phyloP scores from a whole-genome alignment of 208 protist species.

The Angomonas deanei region DNA sequence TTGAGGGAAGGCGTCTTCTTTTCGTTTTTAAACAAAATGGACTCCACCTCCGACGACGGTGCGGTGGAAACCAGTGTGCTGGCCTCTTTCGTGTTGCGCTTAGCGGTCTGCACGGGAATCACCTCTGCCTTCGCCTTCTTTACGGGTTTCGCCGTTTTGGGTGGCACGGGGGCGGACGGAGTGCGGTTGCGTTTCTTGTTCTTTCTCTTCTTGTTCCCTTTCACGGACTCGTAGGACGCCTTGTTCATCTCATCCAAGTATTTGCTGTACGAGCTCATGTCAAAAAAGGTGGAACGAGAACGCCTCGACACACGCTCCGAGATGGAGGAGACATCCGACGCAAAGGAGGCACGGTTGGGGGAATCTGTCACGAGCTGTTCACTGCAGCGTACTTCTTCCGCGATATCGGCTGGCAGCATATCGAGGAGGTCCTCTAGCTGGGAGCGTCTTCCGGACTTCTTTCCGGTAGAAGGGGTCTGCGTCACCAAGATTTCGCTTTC shows the following conservation, averaged over 20 bases:
- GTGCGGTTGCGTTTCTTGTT: conserved; percentile 5
- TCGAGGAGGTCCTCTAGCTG: conserved; percentile 33
- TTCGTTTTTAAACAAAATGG: too few relatives aligned
- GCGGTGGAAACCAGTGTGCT: neutral
- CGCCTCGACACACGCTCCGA: conserved; percentile 35
- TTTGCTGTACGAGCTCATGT: conserved; percentile 32
- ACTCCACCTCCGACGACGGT: neutral
- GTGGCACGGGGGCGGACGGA: too few relatives aligned
- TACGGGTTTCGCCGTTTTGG: neutral
- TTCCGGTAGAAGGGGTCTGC: conserved; percentile 19
- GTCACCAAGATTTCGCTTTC: conserved; percentile 5
- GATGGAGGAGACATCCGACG: conserved; percentile 24
- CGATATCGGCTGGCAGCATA: conserved; percentile 35
- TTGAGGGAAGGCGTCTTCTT: neutral
- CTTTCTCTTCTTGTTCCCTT: conserved; percentile 19
- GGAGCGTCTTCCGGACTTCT: conserved; percentile 21
- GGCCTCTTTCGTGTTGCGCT: neutral
- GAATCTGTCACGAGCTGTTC: neutral
- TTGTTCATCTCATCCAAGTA: conserved; percentile 28
- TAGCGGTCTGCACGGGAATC: neutral
- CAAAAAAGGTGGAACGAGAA: conserved; percentile 20
- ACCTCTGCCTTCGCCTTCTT: neutral
- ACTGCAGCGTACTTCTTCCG: conserved; percentile 19
- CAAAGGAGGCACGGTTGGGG: conserved; percentile 11
- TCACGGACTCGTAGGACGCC: neutral